Conservation (phyloP, 805 yeast species). For the Yamadazyma nakazawae region DNA sequence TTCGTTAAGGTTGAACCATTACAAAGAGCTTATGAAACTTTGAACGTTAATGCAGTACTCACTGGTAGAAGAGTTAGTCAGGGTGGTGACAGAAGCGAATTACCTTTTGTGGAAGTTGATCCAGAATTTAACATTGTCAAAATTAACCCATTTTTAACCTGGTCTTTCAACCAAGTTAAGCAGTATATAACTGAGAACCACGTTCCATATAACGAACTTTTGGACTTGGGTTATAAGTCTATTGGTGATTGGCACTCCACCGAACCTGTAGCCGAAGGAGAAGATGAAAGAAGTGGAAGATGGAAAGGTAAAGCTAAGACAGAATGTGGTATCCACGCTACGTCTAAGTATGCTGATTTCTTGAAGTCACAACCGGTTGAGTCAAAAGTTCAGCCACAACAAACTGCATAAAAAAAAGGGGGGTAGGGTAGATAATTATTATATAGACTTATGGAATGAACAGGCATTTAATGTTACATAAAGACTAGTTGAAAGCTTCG, state of each 20-base stretch:
- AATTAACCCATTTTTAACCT: conserved; percentile 82
- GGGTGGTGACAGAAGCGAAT: conserved; percentile 74
- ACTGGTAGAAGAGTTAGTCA: conserved; percentile 91
- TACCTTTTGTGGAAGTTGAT: conserved; percentile 78
- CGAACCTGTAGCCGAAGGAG: conserved; percentile 82
- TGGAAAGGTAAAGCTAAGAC: conserved; percentile 93
- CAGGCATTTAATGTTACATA: not conserved
- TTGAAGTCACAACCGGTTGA: conserved; percentile 18
- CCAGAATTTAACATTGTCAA: conserved; percentile 67
- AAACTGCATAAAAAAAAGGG: not conserved
- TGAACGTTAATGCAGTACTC: conserved; percentile 76
- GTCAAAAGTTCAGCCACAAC: not conserved
- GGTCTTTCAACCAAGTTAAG: conserved; percentile 75
- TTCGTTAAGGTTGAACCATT: conserved; percentile 92
- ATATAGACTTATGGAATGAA: not conserved
- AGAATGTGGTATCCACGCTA: conserved; percentile 92
- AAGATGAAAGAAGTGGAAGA: conserved; percentile 94
- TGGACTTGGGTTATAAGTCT: conserved; percentile 85
- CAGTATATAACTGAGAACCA: conserved; percentile 61
- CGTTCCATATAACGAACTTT: conserved; percentile 82
- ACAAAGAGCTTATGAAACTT: conserved; percentile 72
- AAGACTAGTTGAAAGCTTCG: not conserved
- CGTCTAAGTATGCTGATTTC: conserved; percentile 67
- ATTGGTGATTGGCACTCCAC: conserved; percentile 97
- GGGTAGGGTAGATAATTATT: not conserved